Conservation (phyloP, 768 basidiomycete genomes). For the Zangia roseola region DNA sequence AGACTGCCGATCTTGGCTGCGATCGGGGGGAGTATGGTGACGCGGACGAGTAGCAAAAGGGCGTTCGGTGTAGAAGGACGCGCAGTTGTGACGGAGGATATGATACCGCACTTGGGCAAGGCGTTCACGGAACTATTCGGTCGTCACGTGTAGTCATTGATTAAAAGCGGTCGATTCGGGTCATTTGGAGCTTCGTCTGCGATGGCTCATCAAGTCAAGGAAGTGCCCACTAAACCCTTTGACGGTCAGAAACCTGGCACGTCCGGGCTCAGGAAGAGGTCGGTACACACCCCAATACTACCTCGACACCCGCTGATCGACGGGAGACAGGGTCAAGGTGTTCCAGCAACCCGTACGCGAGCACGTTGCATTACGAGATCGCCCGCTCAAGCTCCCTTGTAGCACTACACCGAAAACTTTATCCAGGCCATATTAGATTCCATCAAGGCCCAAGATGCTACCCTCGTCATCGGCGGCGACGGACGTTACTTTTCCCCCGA, state of each 20-base stretch:
- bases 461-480: conserved; percentile 95
- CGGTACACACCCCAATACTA: conserved; percentile 6
- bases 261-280: conserved; percentile 96
- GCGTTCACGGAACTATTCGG: conserved; percentile 78
- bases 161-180: conserved; percentile 17
- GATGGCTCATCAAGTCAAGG: conserved; percentile 54
- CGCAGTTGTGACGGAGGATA: conserved; percentile 79
- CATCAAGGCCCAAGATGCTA: conserved; percentile 74
- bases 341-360: conserved; percentile 89
- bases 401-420: conserved; percentile 99
- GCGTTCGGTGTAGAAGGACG: conserved; percentile 79
- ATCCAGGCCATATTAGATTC: conserved; percentile 92
- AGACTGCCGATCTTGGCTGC: conserved; percentile 83
- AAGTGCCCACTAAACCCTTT: conserved; percentile 80
- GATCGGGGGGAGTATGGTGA: conserved; percentile 84
- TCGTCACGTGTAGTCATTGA: conserved; percentile 22
- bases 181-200: conserved; percentile 2
- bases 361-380: conserved; percentile 4
- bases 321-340: conserved; percentile 77
- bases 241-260: conserved; percentile 98
- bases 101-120: conserved; percentile 61
- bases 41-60: conserved; percentile 73
- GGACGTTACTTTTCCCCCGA: conserved; percentile 90
- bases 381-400: conserved; percentile 20
- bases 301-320: conserved; percentile 20